A percentile compares a stretch with the other conserved stretches of the same genome.
phyloP scores from a whole-genome alignment of 2,329 filamentous ascomycete genomes.

The Ceratocystis destructans region DNA sequence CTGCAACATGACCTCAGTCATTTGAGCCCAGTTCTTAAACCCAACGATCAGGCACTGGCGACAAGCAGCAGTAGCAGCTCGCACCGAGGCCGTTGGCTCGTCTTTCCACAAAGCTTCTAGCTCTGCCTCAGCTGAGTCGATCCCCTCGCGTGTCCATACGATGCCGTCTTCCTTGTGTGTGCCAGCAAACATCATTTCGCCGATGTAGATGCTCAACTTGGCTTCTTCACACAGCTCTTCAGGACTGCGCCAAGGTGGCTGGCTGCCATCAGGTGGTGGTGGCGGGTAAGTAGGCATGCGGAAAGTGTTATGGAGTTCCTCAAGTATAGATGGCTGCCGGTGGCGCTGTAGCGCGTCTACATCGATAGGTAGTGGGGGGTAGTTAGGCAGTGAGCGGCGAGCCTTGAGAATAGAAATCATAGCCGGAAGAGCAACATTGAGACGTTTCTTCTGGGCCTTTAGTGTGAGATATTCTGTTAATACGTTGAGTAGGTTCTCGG shows the following conservation, averaged over 20 bases:
- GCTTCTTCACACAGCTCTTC: conserved; percentile 70
- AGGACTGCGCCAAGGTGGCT: conserved; percentile 49
- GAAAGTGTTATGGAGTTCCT: conserved; percentile 17
- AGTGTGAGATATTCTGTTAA: conserved; percentile 69
- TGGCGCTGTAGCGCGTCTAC: conserved; percentile 5
- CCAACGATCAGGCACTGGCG: conserved; percentile 64
- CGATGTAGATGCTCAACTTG: conserved; percentile 75
- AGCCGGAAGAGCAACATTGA: conserved; percentile 61
- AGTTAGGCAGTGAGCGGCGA: conserved; percentile 45
- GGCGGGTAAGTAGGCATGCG: conserved; percentile 53
- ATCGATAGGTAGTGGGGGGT: conserved; percentile 22
- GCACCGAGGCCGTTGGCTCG: conserved; percentile 21
- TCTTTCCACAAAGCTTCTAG: conserved; percentile 29
- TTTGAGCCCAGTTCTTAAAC: conserved; percentile 67
- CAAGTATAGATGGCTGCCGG: conserved; percentile 13
- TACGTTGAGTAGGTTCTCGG: conserved; percentile 59
- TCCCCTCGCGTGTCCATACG: conserved; percentile 79
- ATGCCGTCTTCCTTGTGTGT: conserved; percentile 53
- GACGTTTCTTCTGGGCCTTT: conserved; percentile 54
- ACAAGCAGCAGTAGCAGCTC: conserved; percentile 42
- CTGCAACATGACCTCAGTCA: conserved; percentile 39
- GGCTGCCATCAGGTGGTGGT: conserved; percentile 55
- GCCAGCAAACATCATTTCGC: conserved; percentile 75
- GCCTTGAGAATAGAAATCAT: conserved; percentile 74
- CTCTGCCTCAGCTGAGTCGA: conserved; percentile 63